phyloP scores from a whole-genome alignment of 2,329 filamentous ascomycete genomes.

The Thelonectria rubi region DNA sequence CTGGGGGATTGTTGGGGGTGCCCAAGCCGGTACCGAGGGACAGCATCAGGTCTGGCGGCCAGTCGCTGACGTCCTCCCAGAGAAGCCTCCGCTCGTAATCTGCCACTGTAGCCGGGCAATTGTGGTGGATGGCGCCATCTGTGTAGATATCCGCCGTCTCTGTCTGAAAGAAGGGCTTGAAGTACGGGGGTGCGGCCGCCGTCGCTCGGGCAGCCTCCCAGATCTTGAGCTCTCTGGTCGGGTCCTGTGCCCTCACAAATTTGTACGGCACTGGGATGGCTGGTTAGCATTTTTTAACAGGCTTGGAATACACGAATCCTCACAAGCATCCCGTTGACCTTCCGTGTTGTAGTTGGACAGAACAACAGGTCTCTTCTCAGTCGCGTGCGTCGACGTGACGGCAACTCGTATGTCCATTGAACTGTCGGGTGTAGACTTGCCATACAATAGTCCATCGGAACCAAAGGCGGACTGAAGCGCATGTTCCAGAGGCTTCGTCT shows the following conservation, averaged over 20 bases:
- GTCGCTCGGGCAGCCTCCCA: constrained; percentile 27
- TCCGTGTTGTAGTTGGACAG: constrained; percentile 17
- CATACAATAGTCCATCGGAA: constrained; percentile 1
- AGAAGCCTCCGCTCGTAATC: constrained; percentile 11
- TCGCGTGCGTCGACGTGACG: constrained; percentile 13
- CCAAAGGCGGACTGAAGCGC: constrained; percentile 9
- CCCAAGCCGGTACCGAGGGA: constrained; percentile 6
- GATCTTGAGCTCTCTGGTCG: constrained; percentile 5
- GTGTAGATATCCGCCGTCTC: constrained; percentile 7
- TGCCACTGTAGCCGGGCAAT: constrained; percentile 9
- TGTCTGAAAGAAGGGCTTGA: constrained; percentile 16
- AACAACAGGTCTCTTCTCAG: constrained; percentile 6
- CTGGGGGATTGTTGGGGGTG: background rate
- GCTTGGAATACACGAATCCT: background rate
- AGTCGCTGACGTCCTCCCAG: constrained; percentile 10
- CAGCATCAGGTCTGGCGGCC: constrained; percentile 10
- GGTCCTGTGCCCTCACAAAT: constrained; percentile 16
- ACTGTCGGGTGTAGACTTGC: background rate
- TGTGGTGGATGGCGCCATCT: constrained; percentile 14
- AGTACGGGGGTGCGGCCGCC: constrained; percentile 18
- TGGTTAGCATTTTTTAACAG: background rate
- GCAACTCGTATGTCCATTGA: constrained; percentile 15
- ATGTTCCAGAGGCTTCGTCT: constrained; percentile 10
- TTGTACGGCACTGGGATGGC: constrained; percentile 3
- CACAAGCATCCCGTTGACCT: background rate